Percentiles rank a stretch among this genome's conserved stretches.
Evolutionary conservation across 441 rosid species (phyloP).

Genomic region (Biscutella laevigata): DNA sequence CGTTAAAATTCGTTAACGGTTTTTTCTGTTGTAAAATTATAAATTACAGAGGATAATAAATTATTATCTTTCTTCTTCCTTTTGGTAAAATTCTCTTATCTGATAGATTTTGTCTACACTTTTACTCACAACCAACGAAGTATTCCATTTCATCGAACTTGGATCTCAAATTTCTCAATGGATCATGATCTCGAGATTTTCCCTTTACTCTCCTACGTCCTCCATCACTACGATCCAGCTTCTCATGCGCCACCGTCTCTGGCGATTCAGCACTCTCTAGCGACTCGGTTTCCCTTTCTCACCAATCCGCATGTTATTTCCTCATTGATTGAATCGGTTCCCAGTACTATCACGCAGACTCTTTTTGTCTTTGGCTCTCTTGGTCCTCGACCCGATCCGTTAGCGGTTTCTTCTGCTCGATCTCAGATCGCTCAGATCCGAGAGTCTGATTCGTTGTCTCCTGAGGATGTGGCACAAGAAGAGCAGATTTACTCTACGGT

Average conservation of each 20-base stretch:
- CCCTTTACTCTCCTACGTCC: conserved; percentile 21
- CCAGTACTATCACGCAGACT: conserved; percentile 55
- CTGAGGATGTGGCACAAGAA: conserved; percentile 55
- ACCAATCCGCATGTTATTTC: conserved; percentile 56
- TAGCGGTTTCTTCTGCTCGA: conserved; percentile 52
- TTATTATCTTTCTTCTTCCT: no score
- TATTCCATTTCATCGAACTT: no score
- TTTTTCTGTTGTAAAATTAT: no score
- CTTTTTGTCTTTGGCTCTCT: conserved; percentile 57
- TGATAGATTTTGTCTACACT: no score
- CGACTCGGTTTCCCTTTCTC: conserved; percentile 43
- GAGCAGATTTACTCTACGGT: conserved; percentile 31
- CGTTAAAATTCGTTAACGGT: no score
- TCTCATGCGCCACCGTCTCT: conserved; percentile 30
- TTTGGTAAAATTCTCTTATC: no score
- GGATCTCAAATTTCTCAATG: no score
- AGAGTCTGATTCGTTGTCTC: conserved; percentile 33
- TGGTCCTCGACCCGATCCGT: conserved; percentile 79
- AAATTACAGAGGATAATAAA: no score
- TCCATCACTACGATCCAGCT: conserved; percentile 23
- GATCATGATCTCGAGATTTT: conserved; percentile 23
- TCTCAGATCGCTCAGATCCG: conserved; percentile 41
- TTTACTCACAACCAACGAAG: no score
- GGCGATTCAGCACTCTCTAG: conserved; percentile 21
- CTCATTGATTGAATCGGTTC: conserved; percentile 49